Base-by-base conservation (phyloP, 2,329 filamentous ascomycete species). In the Aspergillus sp. region DNA sequence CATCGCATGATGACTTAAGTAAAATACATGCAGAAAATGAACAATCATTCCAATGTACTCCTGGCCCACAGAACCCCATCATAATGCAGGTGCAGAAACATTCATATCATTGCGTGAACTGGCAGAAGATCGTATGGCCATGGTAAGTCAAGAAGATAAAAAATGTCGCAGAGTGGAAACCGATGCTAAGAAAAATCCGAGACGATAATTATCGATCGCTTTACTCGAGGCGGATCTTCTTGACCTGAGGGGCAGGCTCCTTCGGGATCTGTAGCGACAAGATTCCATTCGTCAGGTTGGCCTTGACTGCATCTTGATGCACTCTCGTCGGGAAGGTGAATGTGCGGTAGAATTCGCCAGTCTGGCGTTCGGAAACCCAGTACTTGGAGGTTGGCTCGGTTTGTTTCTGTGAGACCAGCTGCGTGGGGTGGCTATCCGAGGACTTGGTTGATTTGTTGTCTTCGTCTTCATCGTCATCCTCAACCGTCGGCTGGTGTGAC, bases 271-370 rank as follows among this genome's bases (percentile, higher is more conserved):
- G 66, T 32, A 87, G 78, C 28, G 76, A 81, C 56, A 87, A 72
- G 51, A 87, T 81, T 12, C 85, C 85, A 67, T 87, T 81, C 76
- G 82, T 86, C 72, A 87, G 69, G 60, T 77, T 83, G 7, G 85
- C 85, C 71, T 81, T 85, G 63, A 87, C 85, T 19, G 71, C 76
- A 53, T 87, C 83, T 70, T 87, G 84, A 65, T 87, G 80, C 28
- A 87, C 80, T 19, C 81, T 76, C 1, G 76, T 75, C 1, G 85
- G 81, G 76, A 87, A 87, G 55, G 74, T 79, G 72, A 87, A 87
- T 5, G 76, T 77, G 58, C 85, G 79, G 58, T 84, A 79, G 74
- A 87, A 87, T 39, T 83, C 79, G 57, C 85, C 85, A 36, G 85
- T 74, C 0, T 79, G 81, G 64, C 85, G 83, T 72, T 87, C 85